Base-by-base conservation (phyloP, 305 asterid genomes). In the Andrographis paniculata region DNA sequence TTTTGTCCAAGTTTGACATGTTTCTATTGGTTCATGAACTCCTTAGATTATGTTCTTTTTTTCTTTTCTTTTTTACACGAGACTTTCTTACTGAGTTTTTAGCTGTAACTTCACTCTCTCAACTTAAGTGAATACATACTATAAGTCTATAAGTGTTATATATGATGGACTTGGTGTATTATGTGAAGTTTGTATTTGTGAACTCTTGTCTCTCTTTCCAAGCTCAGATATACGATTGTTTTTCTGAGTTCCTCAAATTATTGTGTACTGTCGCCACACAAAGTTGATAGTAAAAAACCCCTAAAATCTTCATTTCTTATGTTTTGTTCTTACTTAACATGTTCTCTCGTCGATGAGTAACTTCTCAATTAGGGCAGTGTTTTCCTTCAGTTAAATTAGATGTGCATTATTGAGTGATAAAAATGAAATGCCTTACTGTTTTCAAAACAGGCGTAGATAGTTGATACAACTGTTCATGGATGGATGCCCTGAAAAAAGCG, bases 401-500 rank as follows among this genome's bases (percentile, higher is more conserved):
- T 27, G 5, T 30, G 45, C 5, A 14, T 10, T 17, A 27, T 6
- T 27, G 33, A 10, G 33, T 6, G 12, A 46, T 23, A 11, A 5
- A 42, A 20, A 20, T 45, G 8, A 14, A 53, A 20, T 27, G 57
- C 59, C 53, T 3, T 41, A 12, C 46, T 51, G 28, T 23, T 56
- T 22, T 18, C 52, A 42, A 40, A 35, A 12, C 69, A 67, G 75
- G 67, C 35, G 12, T 37, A 56, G 38, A 53, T 35, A 43, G 20
- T 44, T 19, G 18, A 17, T 33, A 45, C 39, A 22, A n/a, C 23
- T 41, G 33, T 52, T 48, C 63, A 74, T 76, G 86, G 75, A 76
- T 54, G 62, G 47, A 42, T 59, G 27, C 62, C 57, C 78, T 5
- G 64, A 73, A 55, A 74, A 72, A 63, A 56, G 69, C 55, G 47